Evolutionary conservation across 257 asterid genomes (phyloP).

Genomic region (Nicotiana obtusifolia): DNA sequence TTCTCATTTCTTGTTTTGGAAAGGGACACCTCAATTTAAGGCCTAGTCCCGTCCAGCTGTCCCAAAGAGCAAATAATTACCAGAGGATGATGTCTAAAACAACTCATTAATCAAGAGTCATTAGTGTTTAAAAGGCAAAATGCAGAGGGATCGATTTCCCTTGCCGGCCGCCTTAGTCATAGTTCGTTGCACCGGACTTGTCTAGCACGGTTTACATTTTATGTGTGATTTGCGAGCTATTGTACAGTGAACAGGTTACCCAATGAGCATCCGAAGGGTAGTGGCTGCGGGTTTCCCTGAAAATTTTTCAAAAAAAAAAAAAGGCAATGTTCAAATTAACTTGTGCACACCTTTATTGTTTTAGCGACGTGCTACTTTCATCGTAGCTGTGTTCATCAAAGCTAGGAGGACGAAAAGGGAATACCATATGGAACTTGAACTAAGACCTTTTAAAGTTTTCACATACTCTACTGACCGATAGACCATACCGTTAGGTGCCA

Average conservation of each 20-base stretch:
- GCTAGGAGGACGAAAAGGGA: neutral
- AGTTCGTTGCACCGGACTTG: no score
- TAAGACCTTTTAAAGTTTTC: neutral
- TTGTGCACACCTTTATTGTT: no score
- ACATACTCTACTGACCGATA: neutral
- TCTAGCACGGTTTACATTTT: no score
- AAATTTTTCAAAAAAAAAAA: no score
- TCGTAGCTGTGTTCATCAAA: neutral
- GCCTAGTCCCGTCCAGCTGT: neutral
- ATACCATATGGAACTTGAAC: neutral
- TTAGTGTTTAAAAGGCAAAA: no score
- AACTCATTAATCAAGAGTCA: neutral
- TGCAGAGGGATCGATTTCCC: no score
- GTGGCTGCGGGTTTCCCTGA: no score
- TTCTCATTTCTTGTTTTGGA: neutral
- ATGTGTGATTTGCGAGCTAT: no score
- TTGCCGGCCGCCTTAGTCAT: no score
- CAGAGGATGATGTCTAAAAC: neutral
- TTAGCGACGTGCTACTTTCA: no score
- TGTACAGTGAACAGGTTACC: no score
- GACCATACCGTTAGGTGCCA: neutral
- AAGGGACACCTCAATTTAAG: neutral
- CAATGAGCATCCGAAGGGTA: no score
- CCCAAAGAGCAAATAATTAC: neutral
- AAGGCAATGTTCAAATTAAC: neutral